A percentile compares a stretch with the other conserved stretches of the same genome.
phyloP scores from a whole-genome alignment of 2,329 filamentous ascomycete species.

The Chaetomium sp. region DNA sequence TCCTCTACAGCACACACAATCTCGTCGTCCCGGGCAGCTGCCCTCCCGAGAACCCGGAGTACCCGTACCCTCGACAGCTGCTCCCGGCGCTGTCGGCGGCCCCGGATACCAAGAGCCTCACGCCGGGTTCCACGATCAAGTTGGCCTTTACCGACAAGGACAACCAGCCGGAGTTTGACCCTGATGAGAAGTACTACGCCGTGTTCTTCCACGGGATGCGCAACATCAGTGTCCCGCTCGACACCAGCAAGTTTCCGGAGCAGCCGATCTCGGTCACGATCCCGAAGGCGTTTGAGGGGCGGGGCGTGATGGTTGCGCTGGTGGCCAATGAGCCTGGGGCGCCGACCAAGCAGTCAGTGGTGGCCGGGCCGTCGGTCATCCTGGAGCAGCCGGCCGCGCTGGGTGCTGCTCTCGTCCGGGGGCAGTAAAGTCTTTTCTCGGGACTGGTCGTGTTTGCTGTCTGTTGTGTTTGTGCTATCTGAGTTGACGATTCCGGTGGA shows the following conservation, averaged over 20 bases:
- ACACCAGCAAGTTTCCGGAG: slow-evolving; percentile 11
- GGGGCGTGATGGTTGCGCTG: slow-evolving; percentile 17
- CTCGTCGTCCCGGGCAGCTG: slow-evolving; percentile 19
- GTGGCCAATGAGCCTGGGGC: slow-evolving; percentile 18
- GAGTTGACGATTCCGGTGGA: background rate
- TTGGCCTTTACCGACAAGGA: slow-evolving; percentile 13
- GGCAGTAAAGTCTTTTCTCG: background rate
- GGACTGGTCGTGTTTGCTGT: no score
- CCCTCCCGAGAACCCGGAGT: slow-evolving; percentile 20
- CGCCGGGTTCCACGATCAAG: slow-evolving; percentile 13
- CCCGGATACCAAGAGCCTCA: slow-evolving; percentile 13
- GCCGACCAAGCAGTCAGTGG: slow-evolving; percentile 18
- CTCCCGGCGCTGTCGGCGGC: slow-evolving; percentile 15
- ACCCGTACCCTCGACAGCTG: slow-evolving; percentile 14
- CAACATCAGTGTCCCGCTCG: slow-evolving; percentile 18
- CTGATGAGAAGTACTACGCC: slow-evolving; percentile 14
- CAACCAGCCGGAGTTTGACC: slow-evolving; percentile 14
- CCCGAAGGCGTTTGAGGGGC: slow-evolving; percentile 16
- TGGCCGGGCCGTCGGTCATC: slow-evolving; percentile 18
- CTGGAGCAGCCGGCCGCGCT: slow-evolving; percentile 11
- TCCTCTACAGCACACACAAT: slow-evolving; percentile 19
- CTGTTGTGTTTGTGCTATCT: background rate
- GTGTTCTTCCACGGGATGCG: slow-evolving; percentile 20
- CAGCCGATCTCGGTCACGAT: slow-evolving; percentile 16
- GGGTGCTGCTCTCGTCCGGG: background rate